A percentile compares a stretch with the other conserved stretches of the same genome.
Conservation (phyloP, 2,329 filamentous ascomycete genomes). For the Pseudopyrenochaeta lycopersici region DNA sequence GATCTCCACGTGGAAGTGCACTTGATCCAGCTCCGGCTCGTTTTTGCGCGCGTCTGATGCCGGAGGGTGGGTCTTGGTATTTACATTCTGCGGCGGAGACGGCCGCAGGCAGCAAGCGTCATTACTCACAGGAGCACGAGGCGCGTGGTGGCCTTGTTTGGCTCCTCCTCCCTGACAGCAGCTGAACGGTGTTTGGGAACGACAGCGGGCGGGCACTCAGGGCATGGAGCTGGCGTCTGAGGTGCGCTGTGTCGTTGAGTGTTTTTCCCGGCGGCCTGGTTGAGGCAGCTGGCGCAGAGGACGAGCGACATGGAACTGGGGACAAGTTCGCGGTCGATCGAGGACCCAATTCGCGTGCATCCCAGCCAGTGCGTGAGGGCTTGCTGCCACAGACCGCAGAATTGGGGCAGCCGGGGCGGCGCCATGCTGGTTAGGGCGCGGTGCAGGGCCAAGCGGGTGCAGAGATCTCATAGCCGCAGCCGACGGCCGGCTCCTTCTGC, state of each 20-base stretch:
- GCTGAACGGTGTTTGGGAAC: conserved; percentile 19
- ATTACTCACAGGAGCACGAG: conserved; percentile 28
- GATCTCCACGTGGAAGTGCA: conserved; percentile 46
- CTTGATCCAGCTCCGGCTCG: conserved; percentile 18
- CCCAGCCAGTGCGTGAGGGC: conserved; percentile 28
- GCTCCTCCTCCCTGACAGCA: conserved; percentile 41
- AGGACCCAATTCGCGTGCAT: conserved; percentile 27
- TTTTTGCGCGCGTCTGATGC: conserved; percentile 33
- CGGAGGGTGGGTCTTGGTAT: conserved; percentile 8
- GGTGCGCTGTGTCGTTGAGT: conserved; percentile 24
- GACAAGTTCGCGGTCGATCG: conserved; percentile 37
- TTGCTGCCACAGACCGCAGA: conserved; percentile 30
- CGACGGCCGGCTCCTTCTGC: conserved; percentile 26
- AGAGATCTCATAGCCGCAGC: conserved; percentile 39
- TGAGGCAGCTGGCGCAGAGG: conserved; percentile 26
- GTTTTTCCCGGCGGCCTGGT: conserved; percentile 40
- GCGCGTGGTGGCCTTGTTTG: conserved; percentile 31
- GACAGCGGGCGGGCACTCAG: conserved; percentile 23
- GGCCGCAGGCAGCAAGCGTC: conserved; percentile 3
- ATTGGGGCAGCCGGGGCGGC: conserved; percentile 36
- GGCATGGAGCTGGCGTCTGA: conserved; percentile 8
- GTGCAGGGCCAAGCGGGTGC: conserved; percentile 22
- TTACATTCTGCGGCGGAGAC: conserved; percentile 2
- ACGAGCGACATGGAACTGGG: conserved; percentile 34
- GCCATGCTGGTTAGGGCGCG: conserved; percentile 23